phyloP scores from a whole-genome alignment of 208 protist genomes.

The Wallacemonas sp. region DNA sequence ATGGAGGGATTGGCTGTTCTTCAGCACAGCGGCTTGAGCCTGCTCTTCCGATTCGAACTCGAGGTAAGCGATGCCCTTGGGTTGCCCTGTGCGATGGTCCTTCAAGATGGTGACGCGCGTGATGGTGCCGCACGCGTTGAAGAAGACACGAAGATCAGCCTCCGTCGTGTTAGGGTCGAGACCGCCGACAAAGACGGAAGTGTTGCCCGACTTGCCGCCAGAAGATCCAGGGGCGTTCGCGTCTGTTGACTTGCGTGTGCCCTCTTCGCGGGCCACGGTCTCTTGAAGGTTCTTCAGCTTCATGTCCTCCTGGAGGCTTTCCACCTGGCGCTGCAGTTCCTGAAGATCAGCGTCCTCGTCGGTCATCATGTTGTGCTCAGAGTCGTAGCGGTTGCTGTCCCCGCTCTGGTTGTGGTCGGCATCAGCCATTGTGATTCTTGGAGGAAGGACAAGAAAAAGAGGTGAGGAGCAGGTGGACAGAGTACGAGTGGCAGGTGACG shows the following conservation, averaged over 20 bases:
- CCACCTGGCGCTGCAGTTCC: constrained; percentile 78
- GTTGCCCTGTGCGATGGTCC: constrained; percentile 87
- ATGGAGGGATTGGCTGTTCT: constrained; percentile 85
- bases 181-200: constrained; percentile 92
- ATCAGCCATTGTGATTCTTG: constrained; percentile 5
- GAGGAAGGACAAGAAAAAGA: not conserved
- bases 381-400: not conserved
- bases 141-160: constrained; percentile 92
- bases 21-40: constrained; percentile 76
- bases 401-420: not conserved
- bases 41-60: constrained; percentile 90
- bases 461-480: no score
- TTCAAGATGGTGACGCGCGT: constrained; percentile 89
- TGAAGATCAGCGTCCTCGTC: constrained; percentile 72
- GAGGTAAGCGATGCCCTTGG: constrained; percentile 92
- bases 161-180: constrained; percentile 87
- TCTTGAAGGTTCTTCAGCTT: constrained; percentile 82
- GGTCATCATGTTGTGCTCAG: constrained; percentile 17
- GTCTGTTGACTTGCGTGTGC: constrained; percentile 66
- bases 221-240: constrained; percentile 2
- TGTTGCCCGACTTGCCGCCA: constrained; percentile 47
- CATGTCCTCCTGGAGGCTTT: constrained; percentile 83
- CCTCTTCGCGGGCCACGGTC: constrained; percentile 78
- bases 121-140: constrained; percentile 86
- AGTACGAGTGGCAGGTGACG: not conserved